These are phyloP conservation scores for Talaromyces marneffei DNA, from an alignment of 2,329 filamentous ascomycete genomes.

Conservation along the genomic window DNA sequence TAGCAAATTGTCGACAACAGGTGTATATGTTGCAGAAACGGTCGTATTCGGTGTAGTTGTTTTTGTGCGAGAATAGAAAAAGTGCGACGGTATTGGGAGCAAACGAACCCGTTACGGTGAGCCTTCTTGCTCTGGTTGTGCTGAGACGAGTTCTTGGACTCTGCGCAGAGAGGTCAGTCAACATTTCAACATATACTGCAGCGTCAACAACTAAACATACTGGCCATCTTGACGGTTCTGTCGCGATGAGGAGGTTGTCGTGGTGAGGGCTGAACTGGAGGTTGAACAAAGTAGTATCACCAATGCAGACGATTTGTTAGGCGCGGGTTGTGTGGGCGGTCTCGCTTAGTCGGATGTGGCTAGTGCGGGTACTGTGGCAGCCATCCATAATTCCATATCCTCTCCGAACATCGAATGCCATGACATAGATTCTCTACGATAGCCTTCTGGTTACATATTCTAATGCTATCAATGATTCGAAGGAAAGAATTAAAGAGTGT, in stretches of 20 bases:
- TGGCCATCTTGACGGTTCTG: slow-evolving; percentile 44
- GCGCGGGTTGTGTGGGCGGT: slow-evolving; percentile 38
- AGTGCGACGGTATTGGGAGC: background rate
- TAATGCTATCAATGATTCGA: background rate
- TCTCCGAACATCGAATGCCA: background rate
- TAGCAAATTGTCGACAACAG: background rate
- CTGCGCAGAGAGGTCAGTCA: slow-evolving; percentile 42
- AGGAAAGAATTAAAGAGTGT: too few relatives aligned
- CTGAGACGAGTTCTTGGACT: slow-evolving; percentile 99
- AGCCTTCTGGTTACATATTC: background rate
- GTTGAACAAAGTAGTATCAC: slow-evolving; percentile 5
- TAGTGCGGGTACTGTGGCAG: slow-evolving; percentile 3
- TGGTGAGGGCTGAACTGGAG: slow-evolving; percentile 26
- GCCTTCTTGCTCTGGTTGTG: slow-evolving; percentile 98
- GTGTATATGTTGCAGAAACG: background rate
- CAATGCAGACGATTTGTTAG: slow-evolving; percentile 22
- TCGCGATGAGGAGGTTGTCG: slow-evolving; percentile 33
- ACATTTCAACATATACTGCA: background rate
- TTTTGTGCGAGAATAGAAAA: background rate
- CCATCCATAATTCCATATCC: too few relatives aligned
- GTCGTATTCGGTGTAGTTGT: background rate
- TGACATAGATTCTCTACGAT: background rate
- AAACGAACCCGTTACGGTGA: slow-evolving; percentile 93
- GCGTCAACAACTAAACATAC: slow-evolving; percentile 27
- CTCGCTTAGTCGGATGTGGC: slow-evolving; percentile 31